Evolutionary conservation across 2,329 filamentous ascomycete species (phyloP).

Genomic region (Sporothrix schenckii): DNA sequence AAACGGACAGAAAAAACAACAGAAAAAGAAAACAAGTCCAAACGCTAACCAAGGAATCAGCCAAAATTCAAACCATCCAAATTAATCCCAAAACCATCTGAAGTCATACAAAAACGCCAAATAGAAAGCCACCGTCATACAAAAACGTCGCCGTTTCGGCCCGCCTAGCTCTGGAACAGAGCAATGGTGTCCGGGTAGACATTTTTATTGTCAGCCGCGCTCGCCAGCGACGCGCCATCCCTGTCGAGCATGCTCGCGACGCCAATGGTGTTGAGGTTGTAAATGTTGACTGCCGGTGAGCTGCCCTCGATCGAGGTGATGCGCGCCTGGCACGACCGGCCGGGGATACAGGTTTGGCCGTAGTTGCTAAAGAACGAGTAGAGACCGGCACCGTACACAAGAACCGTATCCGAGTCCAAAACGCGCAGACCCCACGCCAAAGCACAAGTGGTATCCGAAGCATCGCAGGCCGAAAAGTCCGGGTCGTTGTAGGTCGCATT

Average conservation of each 20-base stretch:
- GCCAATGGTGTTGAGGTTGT: slow-evolving; percentile 53
- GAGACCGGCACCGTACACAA: slow-evolving; percentile 65
- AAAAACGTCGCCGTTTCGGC: neutral
- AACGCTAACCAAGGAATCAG: neutral
- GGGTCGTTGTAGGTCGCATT: slow-evolving; percentile 52
- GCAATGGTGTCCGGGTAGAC: slow-evolving; percentile 47
- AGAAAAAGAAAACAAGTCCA: neutral
- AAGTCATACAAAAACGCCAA: neutral
- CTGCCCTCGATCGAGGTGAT: slow-evolving; percentile 45
- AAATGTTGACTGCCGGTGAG: slow-evolving; percentile 44
- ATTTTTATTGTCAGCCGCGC: slow-evolving; percentile 46
- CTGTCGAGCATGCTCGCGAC: slow-evolving; percentile 47
- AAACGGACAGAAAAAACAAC: neutral
- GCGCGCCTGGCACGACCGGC: slow-evolving; percentile 52
- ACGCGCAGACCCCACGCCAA: slow-evolving; percentile 68
- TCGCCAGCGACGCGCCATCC: slow-evolving; percentile 44
- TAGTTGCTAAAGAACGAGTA: slow-evolving; percentile 73
- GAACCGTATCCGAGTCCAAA: slow-evolving; percentile 57
- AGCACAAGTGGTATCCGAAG: slow-evolving; percentile 47
- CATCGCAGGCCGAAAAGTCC: slow-evolving; percentile 53
- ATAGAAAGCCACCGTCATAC: neutral
- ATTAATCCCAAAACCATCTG: neutral
- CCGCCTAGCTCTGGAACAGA: slow-evolving; percentile 37
- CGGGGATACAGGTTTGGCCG: slow-evolving; percentile 51
- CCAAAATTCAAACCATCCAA: no score